A percentile compares a stretch with the other conserved stretches of the same genome.
Conservation (phyloP, 2,329 filamentous ascomycete species). For the Fusarium begoniae region DNA sequence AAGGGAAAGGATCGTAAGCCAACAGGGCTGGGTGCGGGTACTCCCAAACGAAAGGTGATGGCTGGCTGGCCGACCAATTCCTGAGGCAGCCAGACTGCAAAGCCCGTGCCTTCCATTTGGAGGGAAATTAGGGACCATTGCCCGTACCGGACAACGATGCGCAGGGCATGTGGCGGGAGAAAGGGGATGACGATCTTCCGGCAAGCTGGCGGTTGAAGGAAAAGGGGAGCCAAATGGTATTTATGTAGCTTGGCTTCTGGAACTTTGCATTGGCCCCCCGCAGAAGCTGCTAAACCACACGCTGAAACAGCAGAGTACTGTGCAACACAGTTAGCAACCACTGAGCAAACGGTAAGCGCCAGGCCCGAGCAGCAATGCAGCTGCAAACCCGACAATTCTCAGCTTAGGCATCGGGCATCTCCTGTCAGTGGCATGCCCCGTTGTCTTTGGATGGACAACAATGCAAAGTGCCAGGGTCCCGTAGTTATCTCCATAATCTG, state of each 20-base stretch:
- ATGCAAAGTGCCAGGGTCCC: constrained; percentile 25
- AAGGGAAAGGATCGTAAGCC: constrained; percentile 41
- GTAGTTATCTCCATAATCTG: constrained; percentile 27
- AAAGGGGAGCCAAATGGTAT: constrained; percentile 13
- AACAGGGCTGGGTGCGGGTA: constrained; percentile 38
- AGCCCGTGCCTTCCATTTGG: constrained; percentile 19
- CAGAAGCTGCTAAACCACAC: constrained; percentile 6
- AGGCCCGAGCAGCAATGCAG: constrained; percentile 8
- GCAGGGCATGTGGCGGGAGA: constrained; percentile 15
- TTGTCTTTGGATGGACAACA: constrained; percentile 9
- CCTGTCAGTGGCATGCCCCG: constrained; percentile 6
- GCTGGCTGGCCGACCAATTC: constrained; percentile 20
- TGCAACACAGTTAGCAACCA: constrained; percentile 6
- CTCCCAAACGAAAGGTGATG: constrained; percentile 11
- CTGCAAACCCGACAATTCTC: not conserved
- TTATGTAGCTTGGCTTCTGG: constrained; percentile 27
- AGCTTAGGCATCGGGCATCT: constrained; percentile 23
- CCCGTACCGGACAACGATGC: constrained; percentile 20
- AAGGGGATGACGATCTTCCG: constrained; percentile 29
- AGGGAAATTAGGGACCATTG: constrained; percentile 35
- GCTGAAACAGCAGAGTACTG: constrained; percentile 17
- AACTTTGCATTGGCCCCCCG: constrained; percentile 6
- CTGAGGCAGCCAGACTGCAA: constrained; percentile 16
- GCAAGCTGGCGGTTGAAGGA: constrained; percentile 12
- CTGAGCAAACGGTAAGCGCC: constrained; percentile 9